phyloP scores from a whole-genome alignment of 148 eudicot species.

The Agrostemma githago region DNA sequence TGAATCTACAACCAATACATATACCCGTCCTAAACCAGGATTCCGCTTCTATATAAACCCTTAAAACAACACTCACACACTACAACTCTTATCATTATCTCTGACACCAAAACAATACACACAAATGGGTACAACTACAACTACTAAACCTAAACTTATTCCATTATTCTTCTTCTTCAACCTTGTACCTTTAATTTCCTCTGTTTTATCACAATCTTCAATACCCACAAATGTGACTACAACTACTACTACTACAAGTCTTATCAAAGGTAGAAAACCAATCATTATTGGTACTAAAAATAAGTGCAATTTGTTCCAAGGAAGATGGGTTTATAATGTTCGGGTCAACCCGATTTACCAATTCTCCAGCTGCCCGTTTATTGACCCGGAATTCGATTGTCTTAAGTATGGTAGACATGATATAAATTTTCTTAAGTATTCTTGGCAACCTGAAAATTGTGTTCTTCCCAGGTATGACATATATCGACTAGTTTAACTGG shows the following conservation, averaged over 20 bases:
- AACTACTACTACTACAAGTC: neutral
- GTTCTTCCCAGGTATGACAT: conserved; percentile 55
- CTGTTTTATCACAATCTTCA: conserved; percentile 8
- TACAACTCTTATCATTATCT: neutral
- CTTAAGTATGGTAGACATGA: conserved; percentile 81
- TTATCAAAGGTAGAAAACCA: conserved; percentile 25
- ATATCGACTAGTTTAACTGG: too few relatives aligned
- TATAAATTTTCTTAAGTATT: conserved; percentile 54
- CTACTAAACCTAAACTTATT: neutral
- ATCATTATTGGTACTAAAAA: neutral
- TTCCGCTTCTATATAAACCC: conserved; percentile 11
- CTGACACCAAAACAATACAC: neutral
- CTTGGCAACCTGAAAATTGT: conserved; percentile 84
- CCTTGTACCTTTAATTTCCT: conserved; percentile 15
- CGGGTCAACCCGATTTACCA: conserved; percentile 48
- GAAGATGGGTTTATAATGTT: conserved; percentile 62
- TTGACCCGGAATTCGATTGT: conserved; percentile 80
- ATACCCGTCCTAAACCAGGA: too few relatives aligned
- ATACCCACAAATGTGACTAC: too few relatives aligned
- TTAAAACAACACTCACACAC: neutral
- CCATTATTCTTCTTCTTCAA: conserved; percentile 7
- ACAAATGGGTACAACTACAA: conserved; percentile 12
- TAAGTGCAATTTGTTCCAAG: conserved; percentile 60
- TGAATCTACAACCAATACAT: too few relatives aligned
- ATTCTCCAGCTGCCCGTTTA: conserved; percentile 63